Evolutionary conservation across 2,329 filamentous ascomycete genomes (phyloP), one percentile per base, ranked within the genome.

Genomic region (Sporothrix curviconia): DNA sequence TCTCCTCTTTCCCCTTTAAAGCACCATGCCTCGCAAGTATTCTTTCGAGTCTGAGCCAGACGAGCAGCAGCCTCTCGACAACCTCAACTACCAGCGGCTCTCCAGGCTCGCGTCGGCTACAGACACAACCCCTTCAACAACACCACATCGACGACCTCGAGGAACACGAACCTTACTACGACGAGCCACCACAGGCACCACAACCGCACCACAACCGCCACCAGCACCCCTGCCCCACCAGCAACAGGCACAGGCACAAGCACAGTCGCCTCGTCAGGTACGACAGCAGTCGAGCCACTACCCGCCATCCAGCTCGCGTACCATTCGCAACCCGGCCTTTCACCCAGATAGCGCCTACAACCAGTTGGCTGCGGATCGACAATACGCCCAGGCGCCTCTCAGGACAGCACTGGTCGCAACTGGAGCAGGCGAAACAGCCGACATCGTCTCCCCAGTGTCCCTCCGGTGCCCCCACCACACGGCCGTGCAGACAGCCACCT

Each of bases 301-400:
- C 56, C 46, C 56, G 30, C 51, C 43, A 32, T 61, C 64, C 12
- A 57, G 65, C 8, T 49, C 63, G 4, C 59, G 63, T 47, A 36
- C 46, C 9, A 34, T 47, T 5, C 44, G 56, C 14, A 55, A 59
- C 42, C 53, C 60, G 46, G n/a, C 60, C 61, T 57, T 63, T 64
- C 70, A 74, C 59, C 72, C 71, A 25, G 72, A 76, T 61, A 71
- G 73, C 4, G 62, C 68, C 34, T 73, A 71, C 54, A 60, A 65
- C 46, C 68, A 63, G 34, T 60, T 70, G 22, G 70, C 70, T 55
- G 66, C 70, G 24, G 68, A 71, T 66, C 42, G 59, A 57, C 44
- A 55, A 60, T 32, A 46, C 63, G 40, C 46, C 58, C 56, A 36
- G 9, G 42, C 39, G 50, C 9, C 58, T 40, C 15, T 39, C 64